Evolutionary conservation across 2,329 filamentous ascomycete species (phyloP).

Genomic region (Aspergillus japonicus): DNA sequence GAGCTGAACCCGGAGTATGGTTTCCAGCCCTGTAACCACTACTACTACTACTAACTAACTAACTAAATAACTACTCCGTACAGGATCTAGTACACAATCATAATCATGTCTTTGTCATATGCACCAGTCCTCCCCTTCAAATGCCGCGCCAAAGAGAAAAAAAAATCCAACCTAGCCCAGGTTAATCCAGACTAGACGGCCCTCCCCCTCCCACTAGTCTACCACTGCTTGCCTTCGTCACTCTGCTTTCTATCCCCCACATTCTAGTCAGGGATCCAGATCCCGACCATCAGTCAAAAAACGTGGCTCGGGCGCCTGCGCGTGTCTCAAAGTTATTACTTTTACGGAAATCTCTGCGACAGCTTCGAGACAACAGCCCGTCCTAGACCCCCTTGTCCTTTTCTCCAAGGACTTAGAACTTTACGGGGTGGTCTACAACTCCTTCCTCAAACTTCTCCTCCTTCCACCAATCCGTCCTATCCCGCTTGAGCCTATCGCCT

Average conservation of each 20-base stretch:
- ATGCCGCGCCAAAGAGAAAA: not conserved
- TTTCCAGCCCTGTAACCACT: not conserved
- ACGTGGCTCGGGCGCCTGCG: constrained; percentile 4
- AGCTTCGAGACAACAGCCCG: not conserved
- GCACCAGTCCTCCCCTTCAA: not conserved
- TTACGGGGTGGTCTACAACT: no score
- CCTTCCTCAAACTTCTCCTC: not conserved
- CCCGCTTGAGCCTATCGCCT: not conserved
- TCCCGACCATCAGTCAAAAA: constrained; percentile 3
- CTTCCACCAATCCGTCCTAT: not conserved
- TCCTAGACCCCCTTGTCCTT: not conserved
- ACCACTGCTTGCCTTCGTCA: not conserved
- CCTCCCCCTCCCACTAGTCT: not conserved
- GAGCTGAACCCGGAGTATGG: not conserved
- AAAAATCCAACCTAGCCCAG: not conserved
- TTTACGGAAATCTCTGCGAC: constrained; percentile 4
- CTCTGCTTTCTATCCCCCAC: not conserved
- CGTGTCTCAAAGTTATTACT: constrained; percentile 3
- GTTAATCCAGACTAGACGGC: not conserved
- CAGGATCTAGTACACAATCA: no score
- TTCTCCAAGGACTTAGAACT: no score
- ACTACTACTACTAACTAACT: not conserved
- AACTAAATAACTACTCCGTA: not conserved
- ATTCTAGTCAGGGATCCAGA: constrained; percentile 5
- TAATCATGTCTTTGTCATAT: not conserved